Base-by-base conservation (phyloP, 1,139 yeast species). In the Waltiozyma sp. region DNA sequence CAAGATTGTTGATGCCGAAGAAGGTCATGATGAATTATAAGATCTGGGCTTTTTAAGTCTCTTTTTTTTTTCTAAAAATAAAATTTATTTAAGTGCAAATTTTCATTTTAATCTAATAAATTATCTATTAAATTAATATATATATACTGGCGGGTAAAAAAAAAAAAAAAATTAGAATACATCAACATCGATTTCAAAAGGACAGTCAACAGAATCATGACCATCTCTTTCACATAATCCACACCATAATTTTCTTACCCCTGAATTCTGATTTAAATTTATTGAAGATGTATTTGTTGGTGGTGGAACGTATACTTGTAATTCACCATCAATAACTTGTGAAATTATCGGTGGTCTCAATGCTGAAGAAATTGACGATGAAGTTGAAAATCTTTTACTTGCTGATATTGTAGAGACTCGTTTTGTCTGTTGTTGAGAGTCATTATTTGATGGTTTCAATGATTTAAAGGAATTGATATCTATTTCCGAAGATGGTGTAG, bases 161-260 rank as follows among this genome's bases (percentile, higher is more conserved):
- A n/a, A n/a, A n/a, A n/a, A n/a, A n/a, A n/a, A n/a, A n/a, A n/a
- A n/a, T 26, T 10, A 26, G 10, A 26, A 26, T 14, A 26, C 31
- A 26, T 26, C 31, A 15, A 55, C 44, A 39, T 54, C 57, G 31
- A 52, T 54, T 54, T 84, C 95, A 56, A 75, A 86, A 0, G 96
- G 96, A 63, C 97, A 89, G 45, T 86, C 86, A 38, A 80, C 68
- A 50, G 93, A 81, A 45, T 78, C 82, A 57, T 89, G 97, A 1
- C 97, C 97, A 42, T 77, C 80, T 44, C 87, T 67, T 61, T 89
- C 97, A 64, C 97, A 89, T 42, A 87, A 68, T 0, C 95, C 95
- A 64, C 97, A 89, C 95, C 96, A 89, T 52, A 77, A 71, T 19
- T 65, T 67, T 41, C 87, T 31, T 16, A 21, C 36, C 38, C n/a